Conservation (phyloP, 371 early-diverging fungal species). For the Nematocida minor region DNA sequence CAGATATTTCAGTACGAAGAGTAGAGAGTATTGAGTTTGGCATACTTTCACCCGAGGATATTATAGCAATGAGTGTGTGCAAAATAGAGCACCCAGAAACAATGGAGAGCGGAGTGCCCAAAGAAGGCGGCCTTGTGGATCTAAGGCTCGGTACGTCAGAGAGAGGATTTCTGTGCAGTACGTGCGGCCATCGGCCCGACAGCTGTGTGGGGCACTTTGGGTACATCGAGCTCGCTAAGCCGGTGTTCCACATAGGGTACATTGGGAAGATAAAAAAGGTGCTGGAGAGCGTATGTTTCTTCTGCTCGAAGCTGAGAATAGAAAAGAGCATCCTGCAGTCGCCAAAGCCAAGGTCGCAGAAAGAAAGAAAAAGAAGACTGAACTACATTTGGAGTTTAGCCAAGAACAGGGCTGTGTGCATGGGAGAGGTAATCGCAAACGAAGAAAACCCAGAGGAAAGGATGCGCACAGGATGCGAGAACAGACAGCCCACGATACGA, state of each 20-base stretch:
- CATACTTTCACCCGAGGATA: slow-evolving; percentile 64
- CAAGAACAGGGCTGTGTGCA: slow-evolving; percentile 77
- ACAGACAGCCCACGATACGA: slow-evolving; percentile 78
- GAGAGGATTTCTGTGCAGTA: slow-evolving; percentile 88
- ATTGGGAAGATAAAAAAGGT: slow-evolving; percentile 79
- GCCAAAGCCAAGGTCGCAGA: slow-evolving; percentile 43
- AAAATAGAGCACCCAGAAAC: slow-evolving; percentile 87
- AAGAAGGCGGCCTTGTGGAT: slow-evolving; percentile 85
- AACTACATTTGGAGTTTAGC: slow-evolving; percentile 82
- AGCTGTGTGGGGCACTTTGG: slow-evolving; percentile 98
- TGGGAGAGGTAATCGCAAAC: slow-evolving; percentile 67
- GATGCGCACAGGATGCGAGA: slow-evolving; percentile 70
- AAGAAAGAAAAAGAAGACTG: slow-evolving; percentile 54
- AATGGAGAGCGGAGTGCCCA: slow-evolving; percentile 81
- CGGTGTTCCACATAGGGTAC: slow-evolving; percentile 78
- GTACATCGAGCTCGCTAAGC: slow-evolving; percentile 91
- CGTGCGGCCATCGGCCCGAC: slow-evolving; percentile 86
- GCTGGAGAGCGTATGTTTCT: slow-evolving; percentile 92
- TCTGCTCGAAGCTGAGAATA: slow-evolving; percentile 88
- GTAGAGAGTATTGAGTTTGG: slow-evolving; percentile 54
- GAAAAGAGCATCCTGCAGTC: slow-evolving; percentile 64
- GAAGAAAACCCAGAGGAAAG: slow-evolving; percentile 65
- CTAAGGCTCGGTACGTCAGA: slow-evolving; percentile 96
- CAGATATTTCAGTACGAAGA: slow-evolving; percentile 14
- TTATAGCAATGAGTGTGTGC: slow-evolving; percentile 83